A percentile compares a stretch with the other conserved stretches of the same genome.
Evolutionary conservation across 805 yeast genomes (phyloP).

Genomic region (Barnettozyma sucrosica): DNA sequence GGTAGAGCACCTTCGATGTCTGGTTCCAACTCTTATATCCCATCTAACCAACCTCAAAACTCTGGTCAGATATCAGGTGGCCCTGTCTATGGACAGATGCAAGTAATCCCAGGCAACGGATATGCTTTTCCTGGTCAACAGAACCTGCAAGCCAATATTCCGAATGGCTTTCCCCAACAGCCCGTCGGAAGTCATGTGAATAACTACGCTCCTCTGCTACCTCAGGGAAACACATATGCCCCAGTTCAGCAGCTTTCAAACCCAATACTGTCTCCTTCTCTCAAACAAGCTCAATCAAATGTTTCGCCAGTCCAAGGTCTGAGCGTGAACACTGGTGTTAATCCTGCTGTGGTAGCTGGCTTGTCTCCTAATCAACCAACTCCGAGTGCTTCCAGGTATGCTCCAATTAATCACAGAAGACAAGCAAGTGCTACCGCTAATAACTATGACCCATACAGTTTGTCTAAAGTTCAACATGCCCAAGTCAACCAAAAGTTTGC

Average conservation of each 20-base stretch:
- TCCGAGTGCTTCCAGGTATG: conserved; percentile 31
- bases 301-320: background rate
- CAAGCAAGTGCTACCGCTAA: conserved; percentile 26
- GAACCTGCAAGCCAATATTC: background rate
- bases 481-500: background rate
- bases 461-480: conserved; percentile 13
- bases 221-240: background rate
- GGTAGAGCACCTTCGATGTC: background rate
- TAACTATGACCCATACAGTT: conserved; percentile 25
- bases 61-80: background rate
- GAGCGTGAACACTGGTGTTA: background rate
- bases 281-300: conserved; percentile 6
- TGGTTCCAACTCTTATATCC: background rate
- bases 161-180: background rate
- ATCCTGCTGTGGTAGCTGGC: background rate
- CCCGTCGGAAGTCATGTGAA: background rate
- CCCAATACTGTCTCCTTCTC: conserved; percentile 11
- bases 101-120: background rate
- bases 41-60: background rate
- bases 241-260: conserved; percentile 1
- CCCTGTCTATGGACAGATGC: background rate
- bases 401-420: conserved; percentile 31
- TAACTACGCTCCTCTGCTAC: background rate
- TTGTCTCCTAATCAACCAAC: conserved; percentile 17
- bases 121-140: background rate